Percentiles rank a stretch among this genome's conserved stretches.
Evolutionary conservation across 768 basidiomycete species (phyloP).

Genomic region (Coprinopsis sp.): DNA sequence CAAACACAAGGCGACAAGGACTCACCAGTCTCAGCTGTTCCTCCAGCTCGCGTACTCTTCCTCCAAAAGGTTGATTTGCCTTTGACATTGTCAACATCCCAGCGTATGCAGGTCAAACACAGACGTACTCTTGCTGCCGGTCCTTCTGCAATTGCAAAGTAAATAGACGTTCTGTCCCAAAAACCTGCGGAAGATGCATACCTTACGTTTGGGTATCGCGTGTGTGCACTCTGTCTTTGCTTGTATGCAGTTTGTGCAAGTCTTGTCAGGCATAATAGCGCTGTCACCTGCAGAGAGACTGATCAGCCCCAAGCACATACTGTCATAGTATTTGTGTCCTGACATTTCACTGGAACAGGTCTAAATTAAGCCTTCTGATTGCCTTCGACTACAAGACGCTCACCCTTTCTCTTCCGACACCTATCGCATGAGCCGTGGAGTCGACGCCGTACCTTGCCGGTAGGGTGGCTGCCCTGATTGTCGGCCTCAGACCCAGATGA

Average conservation of each 20-base stretch:
- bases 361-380: constrained; percentile 2
- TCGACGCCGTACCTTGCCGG: no score
- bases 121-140: constrained; percentile 29
- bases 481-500: no score
- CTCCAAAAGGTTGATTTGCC: constrained; percentile 29
- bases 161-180: no score
- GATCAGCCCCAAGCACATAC: not conserved
- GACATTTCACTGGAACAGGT: constrained; percentile 18
- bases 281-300: constrained; percentile 45
- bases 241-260: constrained; percentile 53
- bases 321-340: constrained; percentile 26
- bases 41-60: constrained; percentile 26
- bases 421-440: constrained; percentile 42
- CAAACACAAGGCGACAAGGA: not conserved
- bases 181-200: constrained; percentile 24
- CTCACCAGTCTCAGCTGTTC: constrained; percentile 22
- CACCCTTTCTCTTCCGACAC: constrained; percentile 43
- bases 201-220: constrained; percentile 43
- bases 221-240: constrained; percentile 52
- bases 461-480: no score
- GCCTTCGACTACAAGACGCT: not conserved
- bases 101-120: not conserved
- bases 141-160: no score
- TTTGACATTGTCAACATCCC: constrained; percentile 6
- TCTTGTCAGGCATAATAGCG: constrained; percentile 48